Conservation (phyloP, 2,329 filamentous ascomycete genomes). For the Cercospora zeina region DNA sequence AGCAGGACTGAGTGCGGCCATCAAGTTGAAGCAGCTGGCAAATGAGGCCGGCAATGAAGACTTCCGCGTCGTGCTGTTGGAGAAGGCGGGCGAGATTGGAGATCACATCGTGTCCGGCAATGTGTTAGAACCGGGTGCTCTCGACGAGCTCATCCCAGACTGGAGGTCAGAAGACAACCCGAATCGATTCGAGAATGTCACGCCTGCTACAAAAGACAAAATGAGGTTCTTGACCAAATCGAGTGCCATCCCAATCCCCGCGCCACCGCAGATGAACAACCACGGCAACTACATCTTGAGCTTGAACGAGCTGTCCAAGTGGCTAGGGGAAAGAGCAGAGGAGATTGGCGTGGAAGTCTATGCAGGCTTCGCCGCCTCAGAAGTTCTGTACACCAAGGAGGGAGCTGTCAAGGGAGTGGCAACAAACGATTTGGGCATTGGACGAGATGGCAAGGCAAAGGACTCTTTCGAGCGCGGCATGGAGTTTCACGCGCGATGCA, state of each 20-base stretch:
- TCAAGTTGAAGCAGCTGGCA: slow-evolving; percentile 90
- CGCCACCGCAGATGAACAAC: slow-evolving; percentile 97
- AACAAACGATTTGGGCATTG: slow-evolving; percentile 90
- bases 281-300: slow-evolving; percentile 97
- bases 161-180: slow-evolving; percentile 90
- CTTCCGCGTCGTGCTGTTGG: slow-evolving; percentile 86
- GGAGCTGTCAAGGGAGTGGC: slow-evolving; percentile 91
- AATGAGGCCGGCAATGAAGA: slow-evolving; percentile 94
- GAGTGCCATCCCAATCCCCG: slow-evolving; percentile 74
- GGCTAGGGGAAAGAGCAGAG: slow-evolving; percentile 94
- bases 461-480: slow-evolving; percentile 93
- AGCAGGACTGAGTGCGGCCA: slow-evolving; percentile 87
- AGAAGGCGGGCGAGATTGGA: slow-evolving; percentile 93
- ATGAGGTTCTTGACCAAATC: slow-evolving; percentile 94
- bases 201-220: slow-evolving; percentile 76
- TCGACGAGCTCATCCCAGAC: slow-evolving; percentile 88
- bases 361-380: slow-evolving; percentile 90
- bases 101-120: slow-evolving; percentile 95
- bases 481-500: slow-evolving; percentile 94
- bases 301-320: slow-evolving; percentile 91
- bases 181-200: slow-evolving; percentile 81
- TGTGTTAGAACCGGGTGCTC: slow-evolving; percentile 83
- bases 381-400: slow-evolving; percentile 82
- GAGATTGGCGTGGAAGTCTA: slow-evolving; percentile 95
- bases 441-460: slow-evolving; percentile 78